Conservation (phyloP, 305 asterid genomes). For the Fraxinus baroniana region DNA sequence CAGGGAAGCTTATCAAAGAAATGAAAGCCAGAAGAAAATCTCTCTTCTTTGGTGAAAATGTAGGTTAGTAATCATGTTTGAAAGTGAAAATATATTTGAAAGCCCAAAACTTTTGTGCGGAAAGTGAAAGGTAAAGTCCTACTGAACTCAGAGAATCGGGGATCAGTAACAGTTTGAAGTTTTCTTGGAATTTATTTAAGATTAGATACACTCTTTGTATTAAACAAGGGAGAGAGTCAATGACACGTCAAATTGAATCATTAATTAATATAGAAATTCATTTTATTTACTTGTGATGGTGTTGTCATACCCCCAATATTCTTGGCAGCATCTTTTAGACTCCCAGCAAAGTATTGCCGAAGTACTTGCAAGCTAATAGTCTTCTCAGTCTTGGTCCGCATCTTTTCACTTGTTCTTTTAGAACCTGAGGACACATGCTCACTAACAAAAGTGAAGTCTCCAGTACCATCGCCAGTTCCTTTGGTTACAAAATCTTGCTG, state of each 20-base stretch:
- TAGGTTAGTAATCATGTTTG: neutral
- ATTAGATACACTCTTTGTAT: neutral
- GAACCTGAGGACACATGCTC: constrained; percentile 35
- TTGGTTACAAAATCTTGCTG: constrained; percentile 38
- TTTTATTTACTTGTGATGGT: neutral
- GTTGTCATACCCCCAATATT: constrained; percentile 61
- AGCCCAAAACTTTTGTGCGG: neutral
- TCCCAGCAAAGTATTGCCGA: constrained; percentile 72
- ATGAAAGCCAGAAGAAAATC: neutral
- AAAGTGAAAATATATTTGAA: neutral
- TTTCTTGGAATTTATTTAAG: neutral
- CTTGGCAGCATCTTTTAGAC: constrained; percentile 85
- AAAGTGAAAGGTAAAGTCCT: neutral
- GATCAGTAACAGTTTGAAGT: neutral
- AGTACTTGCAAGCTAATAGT: constrained; percentile 67
- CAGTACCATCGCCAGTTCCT: constrained; percentile 31
- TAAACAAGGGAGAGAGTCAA: neutral
- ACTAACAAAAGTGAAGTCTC: constrained; percentile 36
- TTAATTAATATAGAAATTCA: neutral
- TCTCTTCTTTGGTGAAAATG: too few species aligned
- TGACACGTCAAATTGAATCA: neutral
- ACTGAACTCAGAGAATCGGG: neutral
- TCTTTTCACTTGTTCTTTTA: constrained; percentile 43
- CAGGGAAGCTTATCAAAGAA: neutral
- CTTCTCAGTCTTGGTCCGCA: constrained; percentile 67